Evolutionary conservation across 1,284 basidiomycete genomes (phyloP), one percentile per base, ranked within the genome.

Genomic region (Ustilago loliicola): DNA sequence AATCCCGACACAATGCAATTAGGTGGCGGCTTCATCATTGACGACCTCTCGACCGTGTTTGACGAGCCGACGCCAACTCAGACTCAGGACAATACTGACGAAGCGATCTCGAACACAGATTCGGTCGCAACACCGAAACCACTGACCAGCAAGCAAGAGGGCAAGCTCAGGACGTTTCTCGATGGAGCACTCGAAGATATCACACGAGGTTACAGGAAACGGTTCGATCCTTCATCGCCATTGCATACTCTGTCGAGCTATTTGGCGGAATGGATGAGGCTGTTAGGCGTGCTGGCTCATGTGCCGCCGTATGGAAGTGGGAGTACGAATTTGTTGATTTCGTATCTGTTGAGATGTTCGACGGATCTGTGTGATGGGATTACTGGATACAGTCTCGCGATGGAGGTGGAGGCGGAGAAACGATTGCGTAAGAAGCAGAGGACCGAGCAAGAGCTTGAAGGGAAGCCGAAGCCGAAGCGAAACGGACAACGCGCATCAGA

Each of bases 331-430:
- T 59, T 84, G 21, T 74, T 77, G 48, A 69, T 82, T 40, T 70
- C 77, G 7, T 83, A 84, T 42, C 70, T 84, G 11, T 55, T 84
- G 23, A 72, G 83, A 3, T 67, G 75, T 40, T 81, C 79, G 1
- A 75, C 75, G 13, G 83, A 84, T 2, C 45, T 84, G 9, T 59
- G 71, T n/a, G 83, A 84, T 40, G 83, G 80, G 0, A 74, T 84
- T 51, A 55, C 65, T 7, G 83, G 82, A 11, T 84, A 83, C 23
- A 54, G 65, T 36, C 34, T 79, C 17, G 75, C 60, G 0, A 77
- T 73, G 71, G 75, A 73, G 50, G n/a, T 48, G 6, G 67, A 73
- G 32, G 30, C 45, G 11, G 32, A 34, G 5, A 29, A 54, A 5
- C 60, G 64, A 17, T 45, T 64, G 8, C 23, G 45, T 1, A 62